Percentiles rank a stretch among this genome's conserved stretches.
Evolutionary conservation across 495 filamentous ascomycete genomes (phyloP).

Genomic region (Polyplosphaeria fusca): DNA sequence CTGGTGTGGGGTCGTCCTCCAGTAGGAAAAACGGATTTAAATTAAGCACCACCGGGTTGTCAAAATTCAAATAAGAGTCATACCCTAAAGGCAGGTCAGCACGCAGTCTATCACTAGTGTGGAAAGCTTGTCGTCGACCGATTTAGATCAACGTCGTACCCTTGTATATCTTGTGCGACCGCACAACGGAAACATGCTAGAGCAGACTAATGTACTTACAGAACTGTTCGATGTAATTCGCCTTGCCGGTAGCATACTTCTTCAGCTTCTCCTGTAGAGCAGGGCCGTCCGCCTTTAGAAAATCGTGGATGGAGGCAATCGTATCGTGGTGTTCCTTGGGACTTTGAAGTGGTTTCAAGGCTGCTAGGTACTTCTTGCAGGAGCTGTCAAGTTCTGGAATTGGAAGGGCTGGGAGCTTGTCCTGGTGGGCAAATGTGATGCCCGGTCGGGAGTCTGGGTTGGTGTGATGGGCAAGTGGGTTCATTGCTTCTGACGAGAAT

Average conservation of each 20-base stretch:
- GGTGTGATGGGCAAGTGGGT: constrained; percentile 46
- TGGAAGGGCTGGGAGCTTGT: constrained; percentile 84
- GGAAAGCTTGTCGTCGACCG: neutral
- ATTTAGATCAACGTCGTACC: constrained; percentile 13
- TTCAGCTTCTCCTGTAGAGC: constrained; percentile 84
- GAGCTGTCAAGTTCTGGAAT: constrained; percentile 87
- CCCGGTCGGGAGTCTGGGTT: constrained; percentile 53
- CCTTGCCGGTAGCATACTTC: constrained; percentile 87
- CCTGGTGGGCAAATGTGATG: constrained; percentile 85
- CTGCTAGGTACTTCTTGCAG: constrained; percentile 73
- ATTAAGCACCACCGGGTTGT: constrained; percentile 96
- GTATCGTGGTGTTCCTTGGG: constrained; percentile 81
- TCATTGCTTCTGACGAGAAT: constrained; percentile 44
- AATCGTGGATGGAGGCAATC: constrained; percentile 75
- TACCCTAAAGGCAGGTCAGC: constrained; percentile 65
- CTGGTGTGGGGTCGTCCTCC: constrained; percentile 95
- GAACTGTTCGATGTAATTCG: constrained; percentile 98
- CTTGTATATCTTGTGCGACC: too few relatives aligned
- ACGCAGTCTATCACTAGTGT: constrained; percentile 4
- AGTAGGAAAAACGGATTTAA: constrained; percentile 97
- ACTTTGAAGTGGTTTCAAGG: constrained; percentile 78
- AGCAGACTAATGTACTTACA: too few relatives aligned
- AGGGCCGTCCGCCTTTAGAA: constrained; percentile 78
- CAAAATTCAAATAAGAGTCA: constrained; percentile 96
- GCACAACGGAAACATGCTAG: too few relatives aligned